These are phyloP conservation scores for Rhinocladiella mackenziei DNA, from an alignment of 2,329 filamentous ascomycete genomes.

Conservation along the genomic window DNA sequence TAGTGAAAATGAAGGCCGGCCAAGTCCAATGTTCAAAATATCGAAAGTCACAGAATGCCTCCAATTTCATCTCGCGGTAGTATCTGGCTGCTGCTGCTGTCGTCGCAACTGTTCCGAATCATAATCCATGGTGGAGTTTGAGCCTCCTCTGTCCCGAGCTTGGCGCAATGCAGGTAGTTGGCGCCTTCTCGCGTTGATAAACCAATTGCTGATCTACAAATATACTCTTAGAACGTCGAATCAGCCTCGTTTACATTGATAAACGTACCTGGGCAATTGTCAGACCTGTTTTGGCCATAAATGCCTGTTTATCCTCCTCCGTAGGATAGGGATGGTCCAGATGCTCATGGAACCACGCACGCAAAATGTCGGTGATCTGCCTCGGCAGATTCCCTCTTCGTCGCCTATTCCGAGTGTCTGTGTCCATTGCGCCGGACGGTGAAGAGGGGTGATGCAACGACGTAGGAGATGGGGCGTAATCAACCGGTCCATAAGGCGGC, in stretches of 20 bases:
- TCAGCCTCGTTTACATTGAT: no score
- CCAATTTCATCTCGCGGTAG: neutral
- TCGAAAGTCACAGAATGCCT: neutral
- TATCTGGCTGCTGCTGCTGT: constrained; percentile 6
- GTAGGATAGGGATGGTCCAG: constrained; percentile 78
- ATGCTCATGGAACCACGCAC: constrained; percentile 75
- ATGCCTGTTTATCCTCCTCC: constrained; percentile 79
- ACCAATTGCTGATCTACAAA: constrained; percentile 51
- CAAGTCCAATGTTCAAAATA: neutral
- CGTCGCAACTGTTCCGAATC: constrained; percentile 17
- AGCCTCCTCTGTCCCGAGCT: constrained; percentile 10
- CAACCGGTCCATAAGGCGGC: constrained; percentile 13
- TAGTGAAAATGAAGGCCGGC: neutral
- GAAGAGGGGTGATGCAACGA: constrained; percentile 12
- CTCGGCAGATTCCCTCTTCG: constrained; percentile 86
- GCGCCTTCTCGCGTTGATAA: constrained; percentile 49
- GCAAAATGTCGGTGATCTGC: constrained; percentile 75
- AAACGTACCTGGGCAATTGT: constrained; percentile 61
- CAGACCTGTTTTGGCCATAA: constrained; percentile 71
- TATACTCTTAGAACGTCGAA: no score
- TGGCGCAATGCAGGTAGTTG: constrained; percentile 45
- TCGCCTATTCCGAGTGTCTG: constrained; percentile 40
- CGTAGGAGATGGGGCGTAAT: constrained; percentile 16
- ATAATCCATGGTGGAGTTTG: constrained; percentile 12
- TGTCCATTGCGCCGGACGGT: constrained; percentile 15